These are phyloP conservation scores for Penicillium tannophilum DNA, from an alignment of 495 filamentous ascomycete species.

Conservation along the genomic window DNA sequence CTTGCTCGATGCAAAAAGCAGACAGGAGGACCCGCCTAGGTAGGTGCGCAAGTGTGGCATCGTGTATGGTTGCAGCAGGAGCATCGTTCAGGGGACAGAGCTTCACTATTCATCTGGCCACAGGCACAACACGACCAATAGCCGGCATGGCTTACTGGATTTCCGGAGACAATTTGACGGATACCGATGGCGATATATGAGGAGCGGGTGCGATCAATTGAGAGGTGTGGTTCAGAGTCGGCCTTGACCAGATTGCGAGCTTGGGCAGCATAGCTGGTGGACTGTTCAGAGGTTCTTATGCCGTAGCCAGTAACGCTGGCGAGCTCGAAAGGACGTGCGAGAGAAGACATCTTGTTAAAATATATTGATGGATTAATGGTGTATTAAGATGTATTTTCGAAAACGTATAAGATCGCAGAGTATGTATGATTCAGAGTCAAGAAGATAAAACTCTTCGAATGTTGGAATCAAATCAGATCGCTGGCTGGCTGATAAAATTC, in stretches of 20 bases:
- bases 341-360: neutral
- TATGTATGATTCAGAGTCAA: neutral
- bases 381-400: no score
- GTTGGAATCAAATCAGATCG: neutral
- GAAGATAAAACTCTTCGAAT: neutral
- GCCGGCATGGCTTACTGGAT: no score
- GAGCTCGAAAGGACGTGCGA: neutral
- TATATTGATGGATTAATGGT: neutral
- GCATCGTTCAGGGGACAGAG: constrained; percentile 17
- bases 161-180: neutral
- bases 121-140: constrained; percentile 13
- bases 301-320: neutral
- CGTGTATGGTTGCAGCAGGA: constrained; percentile 9
- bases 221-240: neutral
- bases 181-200: neutral
- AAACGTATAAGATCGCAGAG: no score
- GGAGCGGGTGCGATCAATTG: neutral
- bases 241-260: neutral
- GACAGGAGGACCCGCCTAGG: neutral
- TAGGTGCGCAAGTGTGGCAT: neutral
- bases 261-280: neutral
- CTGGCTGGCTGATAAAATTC: neutral
- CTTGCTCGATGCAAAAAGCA: neutral
- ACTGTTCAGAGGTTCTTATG: neutral
- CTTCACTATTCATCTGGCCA: constrained; percentile 2